Conservation (phyloP, 306 rosid species). For the Vigna mungo region DNA sequence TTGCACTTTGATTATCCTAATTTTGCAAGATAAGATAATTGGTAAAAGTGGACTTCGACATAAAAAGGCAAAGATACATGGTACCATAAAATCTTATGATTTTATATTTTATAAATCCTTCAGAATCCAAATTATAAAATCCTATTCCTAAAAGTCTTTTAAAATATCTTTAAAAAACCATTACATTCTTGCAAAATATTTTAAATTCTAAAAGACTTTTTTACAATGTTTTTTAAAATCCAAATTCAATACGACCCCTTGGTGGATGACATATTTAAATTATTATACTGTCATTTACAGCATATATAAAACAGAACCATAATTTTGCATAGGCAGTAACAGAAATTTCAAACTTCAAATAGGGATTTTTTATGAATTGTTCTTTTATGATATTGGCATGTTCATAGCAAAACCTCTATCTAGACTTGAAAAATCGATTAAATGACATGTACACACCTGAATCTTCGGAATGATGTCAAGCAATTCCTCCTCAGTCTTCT, state of each 20-base stretch:
- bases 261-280: constrained; percentile 8
- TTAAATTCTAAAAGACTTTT: too few relatives aligned
- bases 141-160: too few relatives aligned
- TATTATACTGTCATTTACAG: constrained; percentile 14
- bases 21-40: too few relatives aligned
- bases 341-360: background rate
- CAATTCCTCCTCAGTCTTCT: constrained; percentile 75
- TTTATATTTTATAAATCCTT: too few relatives aligned
- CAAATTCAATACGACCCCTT: background rate
- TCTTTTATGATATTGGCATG: constrained; percentile 14
- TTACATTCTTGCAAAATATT: too few relatives aligned
- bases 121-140: too few relatives aligned
- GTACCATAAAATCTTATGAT: too few relatives aligned
- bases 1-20: too few relatives aligned
- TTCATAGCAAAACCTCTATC: constrained; percentile 23
- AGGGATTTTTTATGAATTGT: background rate
- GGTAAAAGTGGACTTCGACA: too few relatives aligned
- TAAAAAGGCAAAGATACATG: too few relatives aligned
- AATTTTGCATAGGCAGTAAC: constrained; percentile 37
- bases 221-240: too few relatives aligned
- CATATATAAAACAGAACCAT: background rate
- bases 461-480: constrained; percentile 72
- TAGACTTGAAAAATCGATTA: constrained; percentile 22
- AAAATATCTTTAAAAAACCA: too few relatives aligned
- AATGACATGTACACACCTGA: constrained; percentile 63